Evolutionary conservation across 257 asterid genomes (phyloP).

Genomic region (Coffea canephora): DNA sequence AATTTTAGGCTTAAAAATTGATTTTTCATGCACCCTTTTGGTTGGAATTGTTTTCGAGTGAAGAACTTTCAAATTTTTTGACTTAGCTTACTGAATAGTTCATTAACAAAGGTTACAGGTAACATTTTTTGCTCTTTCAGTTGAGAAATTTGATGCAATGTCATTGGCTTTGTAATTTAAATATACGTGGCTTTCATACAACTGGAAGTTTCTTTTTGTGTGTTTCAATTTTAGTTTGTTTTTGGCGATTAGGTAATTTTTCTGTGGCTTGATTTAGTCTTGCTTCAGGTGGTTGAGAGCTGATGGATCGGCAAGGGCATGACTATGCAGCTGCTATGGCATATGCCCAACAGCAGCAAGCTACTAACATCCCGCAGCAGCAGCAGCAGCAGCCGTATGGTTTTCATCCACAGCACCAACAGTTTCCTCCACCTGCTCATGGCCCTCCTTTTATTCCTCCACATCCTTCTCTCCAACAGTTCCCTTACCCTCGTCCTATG

Average conservation of each 20-base stretch:
- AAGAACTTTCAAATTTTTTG: too few species aligned
- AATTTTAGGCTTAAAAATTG: too few species aligned
- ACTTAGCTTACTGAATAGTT: not conserved
- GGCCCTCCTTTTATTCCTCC: constrained; percentile 81
- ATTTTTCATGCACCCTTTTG: not conserved
- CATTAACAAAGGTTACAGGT: not conserved
- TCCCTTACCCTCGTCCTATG: constrained; percentile 72
- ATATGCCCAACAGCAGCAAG: constrained; percentile 80
- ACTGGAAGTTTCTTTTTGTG: not conserved
- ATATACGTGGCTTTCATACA: not conserved
- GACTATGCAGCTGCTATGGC: constrained; percentile 80
- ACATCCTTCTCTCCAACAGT: constrained; percentile 85
- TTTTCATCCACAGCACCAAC: constrained; percentile 89
- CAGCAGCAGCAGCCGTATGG: constrained; percentile 62
- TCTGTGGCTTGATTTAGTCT: constrained; percentile 16
- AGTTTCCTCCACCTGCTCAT: constrained; percentile 71
- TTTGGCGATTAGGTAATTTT: constrained; percentile 10
- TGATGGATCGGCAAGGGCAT: constrained; percentile 84
- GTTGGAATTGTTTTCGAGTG: not conserved
- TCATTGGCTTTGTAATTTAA: not conserved
- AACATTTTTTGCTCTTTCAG: not conserved
- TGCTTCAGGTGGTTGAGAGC: constrained; percentile 9
- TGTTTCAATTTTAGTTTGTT: not conserved
- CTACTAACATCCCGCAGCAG: constrained; percentile 29
- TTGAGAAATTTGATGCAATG: not conserved